Base-by-base conservation (phyloP, 495 filamentous ascomycete species). In the Lichenothelia convexa region DNA sequence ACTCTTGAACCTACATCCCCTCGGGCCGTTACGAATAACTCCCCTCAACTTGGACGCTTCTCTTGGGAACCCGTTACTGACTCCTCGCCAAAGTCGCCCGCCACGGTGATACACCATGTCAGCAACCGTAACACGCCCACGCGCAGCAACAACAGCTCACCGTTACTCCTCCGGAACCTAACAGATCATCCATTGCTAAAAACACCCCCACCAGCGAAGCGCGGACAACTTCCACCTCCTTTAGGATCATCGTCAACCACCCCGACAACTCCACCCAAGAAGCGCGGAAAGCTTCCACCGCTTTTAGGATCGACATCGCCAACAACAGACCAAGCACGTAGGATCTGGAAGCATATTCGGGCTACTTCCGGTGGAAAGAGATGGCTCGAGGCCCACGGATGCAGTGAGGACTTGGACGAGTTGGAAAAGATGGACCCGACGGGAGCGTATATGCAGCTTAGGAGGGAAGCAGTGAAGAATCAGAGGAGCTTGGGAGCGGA, bases 401-500 rank as follows among this genome's bases (percentile, higher is more conserved):
- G 42, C 4, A 16, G 21, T 2, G 31, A 38, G 13, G 35, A 21
- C 30, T 17, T 24, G 3, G 5, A 7, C 24, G 12, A 35, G 3
- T 33, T 50, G 13, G 45, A 47, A 32, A 32, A 21, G 6, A 12
- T 23, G 1, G 45, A 47, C 18, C 39, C 44, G 21, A 15, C 8
- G 8, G 15, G 24, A 15, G 11, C n/a, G n/a, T 12, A 46, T 15
- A 31, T 22, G 30, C 40, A 43, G 35, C 23, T 50, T 17, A 23
- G 45, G 27, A 34, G 36, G n/a, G 19, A 32, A 18, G 48, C 48
- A 17, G 20, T 51, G n/a, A 34, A 33, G 30, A 51, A 51, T 35
- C 48, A 51, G 40, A 34, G 48, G 12, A 48, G 46, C 24, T 36
- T 51, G 8, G 48, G 48, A 4, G 48, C 45, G 5, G 48, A 51